A percentile compares a stretch with the other conserved stretches of the same genome.
These are phyloP conservation scores for Aspergillus amoenus DNA, from an alignment of 2,329 filamentous ascomycete species.

Conservation along the genomic window DNA sequence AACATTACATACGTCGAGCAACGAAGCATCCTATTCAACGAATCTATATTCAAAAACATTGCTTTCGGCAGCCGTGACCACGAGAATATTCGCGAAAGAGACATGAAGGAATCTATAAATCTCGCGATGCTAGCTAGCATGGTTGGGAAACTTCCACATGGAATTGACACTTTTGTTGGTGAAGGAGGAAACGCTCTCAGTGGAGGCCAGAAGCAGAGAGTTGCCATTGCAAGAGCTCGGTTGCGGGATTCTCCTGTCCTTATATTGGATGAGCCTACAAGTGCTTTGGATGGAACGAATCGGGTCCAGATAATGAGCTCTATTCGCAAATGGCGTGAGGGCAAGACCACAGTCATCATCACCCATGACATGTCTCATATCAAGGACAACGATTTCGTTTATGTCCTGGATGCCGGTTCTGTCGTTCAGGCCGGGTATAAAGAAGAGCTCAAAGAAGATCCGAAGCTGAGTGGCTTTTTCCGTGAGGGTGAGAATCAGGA, in stretches of 20 bases:
- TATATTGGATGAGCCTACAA: slow-evolving; percentile 85
- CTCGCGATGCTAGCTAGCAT: slow-evolving; percentile 69
- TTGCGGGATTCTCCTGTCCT: slow-evolving; percentile 76
- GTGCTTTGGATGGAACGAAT: slow-evolving; percentile 75
- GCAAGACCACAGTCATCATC: slow-evolving; percentile 87
- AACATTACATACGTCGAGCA: slow-evolving; percentile 84
- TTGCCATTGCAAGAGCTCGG: slow-evolving; percentile 76
- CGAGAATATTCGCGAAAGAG: slow-evolving; percentile 49
- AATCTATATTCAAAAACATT: slow-evolving; percentile 76
- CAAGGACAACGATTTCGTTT: slow-evolving; percentile 69
- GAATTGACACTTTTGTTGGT: slow-evolving; percentile 71
- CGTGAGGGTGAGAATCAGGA: not conserved
- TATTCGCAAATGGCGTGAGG: slow-evolving; percentile 72
- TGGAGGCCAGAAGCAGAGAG: slow-evolving; percentile 79
- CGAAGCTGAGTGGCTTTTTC: slow-evolving; percentile 18
- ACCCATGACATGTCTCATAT: slow-evolving; percentile 88
- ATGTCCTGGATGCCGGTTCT: slow-evolving; percentile 69
- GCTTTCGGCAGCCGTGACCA: slow-evolving; percentile 63
- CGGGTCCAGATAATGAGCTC: slow-evolving; percentile 68
- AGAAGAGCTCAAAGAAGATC: slow-evolving; percentile 47
- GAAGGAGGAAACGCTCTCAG: slow-evolving; percentile 70
- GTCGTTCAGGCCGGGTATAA: slow-evolving; percentile 70
- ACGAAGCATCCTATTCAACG: slow-evolving; percentile 75
- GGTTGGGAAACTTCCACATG: slow-evolving; percentile 65
- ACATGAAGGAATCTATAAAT: slow-evolving; percentile 63